A percentile compares a stretch with the other conserved stretches of the same genome.
Conservation (phyloP, 1,284 basidiomycete species). For the Malassezia dermatis region DNA sequence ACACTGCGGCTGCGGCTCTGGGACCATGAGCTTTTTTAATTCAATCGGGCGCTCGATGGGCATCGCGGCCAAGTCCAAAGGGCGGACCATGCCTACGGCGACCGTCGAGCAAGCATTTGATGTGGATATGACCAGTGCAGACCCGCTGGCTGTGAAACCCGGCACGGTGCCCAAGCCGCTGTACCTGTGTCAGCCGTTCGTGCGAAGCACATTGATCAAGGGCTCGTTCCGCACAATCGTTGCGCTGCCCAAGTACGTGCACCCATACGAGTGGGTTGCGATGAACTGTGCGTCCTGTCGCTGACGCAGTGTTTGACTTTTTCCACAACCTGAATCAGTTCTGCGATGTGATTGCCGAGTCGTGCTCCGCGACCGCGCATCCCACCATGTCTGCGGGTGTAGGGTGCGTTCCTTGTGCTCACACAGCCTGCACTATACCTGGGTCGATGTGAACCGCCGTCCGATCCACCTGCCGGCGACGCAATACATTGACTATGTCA, state of each 20-base stretch:
- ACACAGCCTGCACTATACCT: constrained; percentile 81
- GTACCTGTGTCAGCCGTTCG: constrained; percentile 56
- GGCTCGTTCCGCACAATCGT: constrained; percentile 98
- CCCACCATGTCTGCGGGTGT: constrained; percentile 86
- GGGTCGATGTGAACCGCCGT: constrained; percentile 77
- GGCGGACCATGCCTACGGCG: constrained; percentile 20
- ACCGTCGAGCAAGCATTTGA: constrained; percentile 30
- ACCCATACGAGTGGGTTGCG: constrained; percentile 76
- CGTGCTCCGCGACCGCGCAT: constrained; percentile 79
- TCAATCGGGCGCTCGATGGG: constrained; percentile 41
- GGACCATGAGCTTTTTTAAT: constrained; percentile 39
- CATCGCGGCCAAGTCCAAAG: neutral
- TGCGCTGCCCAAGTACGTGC: constrained; percentile 72
- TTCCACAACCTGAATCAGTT: constrained; percentile 96
- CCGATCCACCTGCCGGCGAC: constrained; percentile 86
- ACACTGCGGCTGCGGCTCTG: neutral
- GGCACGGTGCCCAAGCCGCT: constrained; percentile 27
- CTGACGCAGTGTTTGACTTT: constrained; percentile 42
- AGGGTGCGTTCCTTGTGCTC: constrained; percentile 54
- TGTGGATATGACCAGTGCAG: neutral
- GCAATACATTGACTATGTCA: constrained; percentile 96
- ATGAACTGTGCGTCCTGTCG: constrained; percentile 65
- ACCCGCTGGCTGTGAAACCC: neutral
- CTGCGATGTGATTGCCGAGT: constrained; percentile 88
- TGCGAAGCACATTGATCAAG: constrained; percentile 90